Evolutionary conservation across 257 asterid species (phyloP).

Genomic region (Pogostemon cablin): DNA sequence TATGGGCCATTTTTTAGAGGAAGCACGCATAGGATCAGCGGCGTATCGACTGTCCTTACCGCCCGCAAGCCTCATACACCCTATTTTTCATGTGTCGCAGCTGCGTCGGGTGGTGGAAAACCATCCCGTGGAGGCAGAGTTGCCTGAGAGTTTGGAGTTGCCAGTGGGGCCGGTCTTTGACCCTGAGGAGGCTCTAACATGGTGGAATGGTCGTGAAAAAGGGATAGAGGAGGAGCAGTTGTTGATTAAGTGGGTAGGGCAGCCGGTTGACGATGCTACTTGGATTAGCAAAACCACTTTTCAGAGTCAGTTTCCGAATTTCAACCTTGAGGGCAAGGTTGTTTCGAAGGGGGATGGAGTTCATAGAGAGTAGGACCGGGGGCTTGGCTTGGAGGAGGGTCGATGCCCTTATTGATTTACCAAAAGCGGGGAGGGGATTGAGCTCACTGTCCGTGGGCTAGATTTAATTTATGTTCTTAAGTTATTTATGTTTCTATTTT

Average conservation of each 20-base stretch:
- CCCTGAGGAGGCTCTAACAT: neutral
- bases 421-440: no score
- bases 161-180: neutral
- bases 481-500: no score
- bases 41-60: neutral
- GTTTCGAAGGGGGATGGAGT: neutral
- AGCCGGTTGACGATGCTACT: neutral
- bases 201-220: neutral
- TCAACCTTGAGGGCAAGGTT: neutral
- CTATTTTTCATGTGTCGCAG: neutral
- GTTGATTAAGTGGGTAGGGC: neutral
- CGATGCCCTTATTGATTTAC: no score
- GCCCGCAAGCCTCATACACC: neutral
- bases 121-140: neutral
- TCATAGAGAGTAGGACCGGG: no score
- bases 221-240: neutral
- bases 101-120: neutral
- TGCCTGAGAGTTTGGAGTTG: neutral
- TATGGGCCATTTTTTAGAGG: neutral
- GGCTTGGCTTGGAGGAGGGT: no score
- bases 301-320: neutral
- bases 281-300: neutral
- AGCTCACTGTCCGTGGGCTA: no score
- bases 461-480: no score
- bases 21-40: neutral